Evolutionary conservation across 768 basidiomycete species (phyloP).

Genomic region (Lentinula raphanica): DNA sequence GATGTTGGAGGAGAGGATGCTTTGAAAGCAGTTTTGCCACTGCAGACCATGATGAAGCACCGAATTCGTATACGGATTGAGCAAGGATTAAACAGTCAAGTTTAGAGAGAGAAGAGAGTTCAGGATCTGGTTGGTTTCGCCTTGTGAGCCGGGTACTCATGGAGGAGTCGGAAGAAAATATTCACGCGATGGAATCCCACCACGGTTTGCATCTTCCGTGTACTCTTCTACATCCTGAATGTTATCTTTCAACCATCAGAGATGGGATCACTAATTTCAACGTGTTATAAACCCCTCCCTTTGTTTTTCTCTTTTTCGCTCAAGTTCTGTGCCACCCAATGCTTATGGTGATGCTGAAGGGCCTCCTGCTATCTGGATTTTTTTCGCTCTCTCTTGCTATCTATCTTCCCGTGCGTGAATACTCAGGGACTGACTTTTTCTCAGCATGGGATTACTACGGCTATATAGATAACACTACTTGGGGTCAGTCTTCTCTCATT

Average conservation of each 20-base stretch:
- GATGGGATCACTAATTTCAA: too few relatives aligned
- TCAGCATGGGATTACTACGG: conserved; percentile 48
- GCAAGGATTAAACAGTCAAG: conserved; percentile 78
- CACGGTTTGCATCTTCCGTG: too few relatives aligned
- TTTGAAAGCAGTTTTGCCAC: conserved; percentile 62
- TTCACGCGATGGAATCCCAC: too few relatives aligned
- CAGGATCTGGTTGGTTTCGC: conserved; percentile 1
- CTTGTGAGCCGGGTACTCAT: conserved; percentile 3
- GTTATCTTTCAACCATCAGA: too few relatives aligned
- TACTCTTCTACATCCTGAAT: too few relatives aligned
- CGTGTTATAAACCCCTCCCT: too few relatives aligned
- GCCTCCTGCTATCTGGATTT: not conserved
- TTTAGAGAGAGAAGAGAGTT: conserved; percentile 21
- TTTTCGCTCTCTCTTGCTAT: conserved; percentile 11
- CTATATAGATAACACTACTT: conserved; percentile 38
- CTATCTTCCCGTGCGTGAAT: conserved; percentile 28
- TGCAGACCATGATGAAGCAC: conserved; percentile 60
- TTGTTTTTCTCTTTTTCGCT: not conserved
- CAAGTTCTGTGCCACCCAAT: too few relatives aligned
- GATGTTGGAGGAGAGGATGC: conserved; percentile 64
- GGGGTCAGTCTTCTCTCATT: conserved; percentile 17
- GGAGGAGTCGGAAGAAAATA: too few relatives aligned
- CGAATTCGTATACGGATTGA: conserved; percentile 83
- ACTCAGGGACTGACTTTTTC: conserved; percentile 44
- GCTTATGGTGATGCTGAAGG: too few relatives aligned